Percentiles rank a stretch among this genome's conserved stretches.
These are phyloP conservation scores for Salvia sclarea DNA, from an alignment of 305 asterid species.

Conservation along the genomic window DNA sequence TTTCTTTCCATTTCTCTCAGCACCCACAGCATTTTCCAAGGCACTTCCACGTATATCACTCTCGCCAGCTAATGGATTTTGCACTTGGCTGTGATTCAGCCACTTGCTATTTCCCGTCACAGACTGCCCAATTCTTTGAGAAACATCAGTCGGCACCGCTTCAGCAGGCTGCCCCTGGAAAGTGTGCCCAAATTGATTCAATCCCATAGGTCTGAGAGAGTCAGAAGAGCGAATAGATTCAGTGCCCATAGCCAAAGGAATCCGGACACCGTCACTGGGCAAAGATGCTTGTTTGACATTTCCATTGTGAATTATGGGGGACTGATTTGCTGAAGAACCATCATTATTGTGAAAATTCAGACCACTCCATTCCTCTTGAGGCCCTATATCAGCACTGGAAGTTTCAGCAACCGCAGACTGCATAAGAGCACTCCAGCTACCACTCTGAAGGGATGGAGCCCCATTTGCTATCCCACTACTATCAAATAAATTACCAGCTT, in stretches of 20 bases:
- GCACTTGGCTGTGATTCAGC: conserved; percentile 2
- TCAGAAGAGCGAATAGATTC: conserved; percentile 36
- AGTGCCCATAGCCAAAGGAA: conserved; percentile 36
- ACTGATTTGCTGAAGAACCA: conserved; percentile 50
- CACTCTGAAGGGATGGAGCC: conserved; percentile 63
- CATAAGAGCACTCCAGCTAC: conserved; percentile 97
- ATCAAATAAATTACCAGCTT: conserved; percentile 52
- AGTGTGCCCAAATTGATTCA: conserved; percentile 21
- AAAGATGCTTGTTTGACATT: conserved; percentile 46
- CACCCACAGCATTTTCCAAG: conserved; percentile 44
- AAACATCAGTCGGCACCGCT: conserved; percentile 41
- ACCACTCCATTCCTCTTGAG: conserved; percentile 77
- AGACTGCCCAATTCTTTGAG: conserved; percentile 53
- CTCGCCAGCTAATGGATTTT: neutral
- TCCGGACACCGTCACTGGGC: conserved; percentile 35
- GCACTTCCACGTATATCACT: conserved; percentile 37
- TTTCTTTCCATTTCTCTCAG: conserved; percentile 41
- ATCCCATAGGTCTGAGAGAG: conserved; percentile 13
- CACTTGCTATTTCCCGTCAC: conserved; percentile 47
- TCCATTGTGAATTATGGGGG: conserved; percentile 35
- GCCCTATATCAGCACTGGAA: conserved; percentile 58
- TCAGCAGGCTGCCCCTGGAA: conserved; percentile 40
- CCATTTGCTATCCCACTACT: conserved; percentile 50
- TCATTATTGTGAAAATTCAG: conserved; percentile 48
- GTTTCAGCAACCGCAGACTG: conserved; percentile 88